Base-by-base conservation (phyloP, 805 yeast genomes). In the Cyberlindnera japonica region DNA sequence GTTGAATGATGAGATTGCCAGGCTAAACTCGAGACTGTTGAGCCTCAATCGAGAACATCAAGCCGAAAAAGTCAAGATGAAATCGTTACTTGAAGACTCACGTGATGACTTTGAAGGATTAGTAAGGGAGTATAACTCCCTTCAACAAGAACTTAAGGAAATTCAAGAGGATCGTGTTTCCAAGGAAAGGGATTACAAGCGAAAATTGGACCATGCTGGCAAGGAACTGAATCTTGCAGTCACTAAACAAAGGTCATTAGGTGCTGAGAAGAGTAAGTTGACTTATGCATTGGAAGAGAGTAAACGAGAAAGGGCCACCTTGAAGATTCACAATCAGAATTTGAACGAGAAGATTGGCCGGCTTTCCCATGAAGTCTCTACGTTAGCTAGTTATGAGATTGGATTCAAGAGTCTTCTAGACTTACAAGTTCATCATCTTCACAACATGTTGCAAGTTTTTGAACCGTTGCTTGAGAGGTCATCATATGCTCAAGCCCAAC, bases 401-500 rank as follows among this genome's bases (percentile, higher is more conserved):
- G 73, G 72, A 24, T 67, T 69, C 39, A 64, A 67, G 21, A 72
- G 67, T 30, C 43, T 78, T 3, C 58, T 67, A 12, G 58, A 56
- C 4, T 48, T 62, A 9, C 77, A 75, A 41, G 55, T 75, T 3
- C 59, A 65, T 5, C 74, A 72, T 44, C 69, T 78, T 33, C 68
- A 72, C 12, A 75, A 68, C 45, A 54, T 79, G n/a, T 62, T 79
- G 29, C 61, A 64, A 15, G 66, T 75, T 1, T 71, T 80, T 41
- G 69, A 73, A 28, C 71, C 72, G 46, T 69, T 81, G 3, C 67
- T 82, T 3, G 87, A 82, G 44, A 74, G 73, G 38, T 52, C 67
- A 4, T 80, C 87, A 0, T 68, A 80, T 14, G 63, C 64, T n/a
- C 84, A 79, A 40, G 83, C 87, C 7, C 66, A 69, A 17, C 64